Conservation (phyloP, 768 basidiomycete species). For the Pleurotus giganteus region DNA sequence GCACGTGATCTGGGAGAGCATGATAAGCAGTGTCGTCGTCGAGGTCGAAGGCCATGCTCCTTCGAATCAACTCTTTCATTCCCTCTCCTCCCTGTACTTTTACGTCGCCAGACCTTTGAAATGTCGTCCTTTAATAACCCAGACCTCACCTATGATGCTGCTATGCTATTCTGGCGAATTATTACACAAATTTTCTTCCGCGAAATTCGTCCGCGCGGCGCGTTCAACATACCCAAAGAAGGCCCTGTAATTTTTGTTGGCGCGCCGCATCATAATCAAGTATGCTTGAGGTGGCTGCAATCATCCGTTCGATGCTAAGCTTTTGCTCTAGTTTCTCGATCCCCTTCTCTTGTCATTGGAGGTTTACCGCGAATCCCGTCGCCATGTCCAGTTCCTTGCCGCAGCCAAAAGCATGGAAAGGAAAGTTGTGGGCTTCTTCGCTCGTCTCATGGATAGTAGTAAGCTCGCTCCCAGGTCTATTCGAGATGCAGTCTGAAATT, state of each 20-base stretch:
- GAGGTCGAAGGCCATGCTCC: not conserved
- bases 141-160: constrained; percentile 55
- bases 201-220: constrained; percentile 90
- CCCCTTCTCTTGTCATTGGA: constrained; percentile 82
- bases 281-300: constrained; percentile 23
- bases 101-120: not conserved
- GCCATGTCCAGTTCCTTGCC: constrained; percentile 82
- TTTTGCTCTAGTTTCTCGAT: constrained; percentile 75
- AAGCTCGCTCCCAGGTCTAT: constrained; percentile 18
- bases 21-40: not conserved
- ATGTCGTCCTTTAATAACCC: constrained; percentile 13
- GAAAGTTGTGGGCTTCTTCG: constrained; percentile 76
- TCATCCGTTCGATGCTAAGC: constrained; percentile 11
- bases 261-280: constrained; percentile 92
- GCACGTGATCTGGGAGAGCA: not conserved
- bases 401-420: constrained; percentile 89
- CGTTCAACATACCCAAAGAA: constrained; percentile 89
- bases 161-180: constrained; percentile 80
- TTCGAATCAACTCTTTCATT: not conserved
- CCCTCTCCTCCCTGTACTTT: constrained; percentile 1
- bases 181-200: constrained; percentile 95
- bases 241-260: constrained; percentile 93
- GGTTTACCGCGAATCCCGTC: constrained; percentile 78
- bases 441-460: constrained; percentile 88
- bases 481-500: constrained; percentile 9